Evolutionary conservation across 495 filamentous ascomycete genomes (phyloP), one percentile per base, ranked within the genome.

Genomic region (Chaetomidium leptoderma): DNA sequence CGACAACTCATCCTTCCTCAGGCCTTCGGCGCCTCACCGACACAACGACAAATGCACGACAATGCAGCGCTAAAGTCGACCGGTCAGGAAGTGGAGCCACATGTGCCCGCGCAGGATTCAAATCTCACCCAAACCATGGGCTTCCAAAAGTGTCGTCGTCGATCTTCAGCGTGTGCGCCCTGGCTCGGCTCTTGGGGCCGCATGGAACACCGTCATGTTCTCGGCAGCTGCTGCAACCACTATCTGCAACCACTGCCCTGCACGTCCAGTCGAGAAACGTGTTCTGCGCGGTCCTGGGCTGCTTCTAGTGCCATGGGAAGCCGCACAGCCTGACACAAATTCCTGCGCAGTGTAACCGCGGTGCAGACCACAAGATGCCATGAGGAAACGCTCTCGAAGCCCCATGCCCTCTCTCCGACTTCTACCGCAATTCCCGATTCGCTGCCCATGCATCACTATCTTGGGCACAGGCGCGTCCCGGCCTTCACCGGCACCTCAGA

Each of bases 51-150:
- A n/a, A 70, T 64, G 65, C 65, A 63, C 52, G 57, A 58, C 61
- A 37, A 70, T 67, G 67, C 65, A 67, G 54, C 48, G 57, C 66
- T 59, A 33, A 66, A 59, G 19, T 44, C 50, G 48, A 63, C 65
- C 67, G 67, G 65, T 70, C 63, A 54, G 50, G 54, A 44, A 59
- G 63, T 63, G 67, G 67, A 64, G 53, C 44, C 60, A 29, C 37
- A 39, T 49, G 35, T 19, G 30, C 26, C 23, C 39, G 37, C 52
- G 36, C 35, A 40, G 7, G 8, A 40, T 36, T 29, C 52, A 9
- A 32, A 52, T 19, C 52, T 40, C 53, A 46, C 46, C 49, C 52
- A 56, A 44, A 61, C 29, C 33, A 27, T 0, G 52, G 43, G 45
- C 42, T 55, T 44, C 47, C 19, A 45, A 26, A 48, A 44, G 48